These are phyloP conservation scores for Conticribra guillardii DNA, from an alignment of 108 stramenopile genomes.

Conservation along the genomic window DNA sequence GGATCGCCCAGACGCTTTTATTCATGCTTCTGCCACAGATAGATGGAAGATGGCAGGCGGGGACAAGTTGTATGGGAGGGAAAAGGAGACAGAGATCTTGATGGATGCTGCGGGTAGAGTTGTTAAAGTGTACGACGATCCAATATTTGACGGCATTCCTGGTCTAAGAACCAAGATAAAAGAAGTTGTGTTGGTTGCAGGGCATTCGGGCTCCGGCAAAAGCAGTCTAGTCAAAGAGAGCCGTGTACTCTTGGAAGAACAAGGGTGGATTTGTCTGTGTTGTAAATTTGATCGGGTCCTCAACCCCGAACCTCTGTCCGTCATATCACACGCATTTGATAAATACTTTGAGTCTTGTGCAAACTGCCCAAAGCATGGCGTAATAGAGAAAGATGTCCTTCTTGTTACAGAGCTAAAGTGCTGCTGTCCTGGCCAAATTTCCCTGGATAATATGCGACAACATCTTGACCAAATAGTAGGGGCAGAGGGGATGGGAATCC, in stretches of 20 bases:
- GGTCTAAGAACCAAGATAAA: neutral
- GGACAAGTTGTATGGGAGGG: conserved; percentile 24
- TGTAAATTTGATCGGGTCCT: too few species aligned
- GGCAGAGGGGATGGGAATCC: too few species aligned
- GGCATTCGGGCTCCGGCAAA: conserved; percentile 27
- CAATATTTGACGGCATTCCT: conserved; percentile 3
- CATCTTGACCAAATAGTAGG: too few species aligned
- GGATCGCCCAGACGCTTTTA: conserved; percentile 9
- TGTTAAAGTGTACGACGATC: neutral
- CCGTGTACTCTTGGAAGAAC: neutral
- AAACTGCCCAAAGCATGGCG: too few species aligned
- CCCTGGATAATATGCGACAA: too few species aligned
- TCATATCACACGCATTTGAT: too few species aligned
- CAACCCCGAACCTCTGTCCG: too few species aligned
- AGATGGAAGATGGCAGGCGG: conserved; percentile 22
- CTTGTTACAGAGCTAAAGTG: too few species aligned
- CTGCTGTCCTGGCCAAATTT: too few species aligned
- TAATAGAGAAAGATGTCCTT: too few species aligned
- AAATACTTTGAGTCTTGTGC: too few species aligned
- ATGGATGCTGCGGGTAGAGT: conserved; percentile 13
- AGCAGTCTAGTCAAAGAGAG: conserved; percentile 20
- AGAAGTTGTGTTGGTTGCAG: conserved; percentile 22
- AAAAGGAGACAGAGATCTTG: conserved; percentile 11
- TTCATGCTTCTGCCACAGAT: conserved; percentile 16
- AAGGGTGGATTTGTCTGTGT: too few species aligned